A percentile compares a stretch with the other conserved stretches of the same genome.
Conservation (phyloP, 2,329 filamentous ascomycete species). For the Ophiostoma pallidulum region DNA sequence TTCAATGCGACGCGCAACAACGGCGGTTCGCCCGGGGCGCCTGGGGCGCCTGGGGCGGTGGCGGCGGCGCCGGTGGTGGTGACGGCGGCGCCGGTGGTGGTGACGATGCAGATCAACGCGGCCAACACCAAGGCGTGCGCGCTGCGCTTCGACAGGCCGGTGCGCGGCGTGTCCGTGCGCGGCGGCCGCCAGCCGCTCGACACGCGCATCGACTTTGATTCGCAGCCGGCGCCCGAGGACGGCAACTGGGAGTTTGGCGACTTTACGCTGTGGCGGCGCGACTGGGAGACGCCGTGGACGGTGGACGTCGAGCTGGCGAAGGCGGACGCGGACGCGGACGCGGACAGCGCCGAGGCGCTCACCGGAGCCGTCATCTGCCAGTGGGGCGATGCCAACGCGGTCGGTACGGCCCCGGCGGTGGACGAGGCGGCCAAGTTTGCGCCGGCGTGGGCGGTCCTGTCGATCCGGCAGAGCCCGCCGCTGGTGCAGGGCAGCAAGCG, state of each 20-base stretch:
- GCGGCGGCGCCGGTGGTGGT: too few relatives aligned
- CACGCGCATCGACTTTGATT: conserved; percentile 54
- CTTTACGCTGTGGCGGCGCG: conserved; percentile 72
- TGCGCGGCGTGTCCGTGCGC: conserved; percentile 54
- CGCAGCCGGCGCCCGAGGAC: conserved; percentile 31
- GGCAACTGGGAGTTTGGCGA: conserved; percentile 45
- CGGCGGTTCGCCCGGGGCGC: too few relatives aligned
- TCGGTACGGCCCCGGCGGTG: conserved; percentile 67
- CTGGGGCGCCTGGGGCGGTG: too few relatives aligned
- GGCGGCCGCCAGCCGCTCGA: conserved; percentile 47
- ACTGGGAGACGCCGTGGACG: conserved; percentile 67
- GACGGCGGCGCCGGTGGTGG: conserved; percentile 31
- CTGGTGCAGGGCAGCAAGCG: conserved; percentile 70
- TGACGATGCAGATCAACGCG: conserved; percentile 58
- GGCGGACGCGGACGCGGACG: conserved; percentile 15
- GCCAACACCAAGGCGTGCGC: conserved; percentile 71
- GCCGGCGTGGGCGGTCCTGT: conserved; percentile 70
- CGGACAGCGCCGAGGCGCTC: conserved; percentile 26
- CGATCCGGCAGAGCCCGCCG: conserved; percentile 61
- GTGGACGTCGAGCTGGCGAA: conserved; percentile 61
- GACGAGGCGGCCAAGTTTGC: conserved; percentile 69
- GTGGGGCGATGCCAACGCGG: conserved; percentile 77
- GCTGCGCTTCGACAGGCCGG: conserved; percentile 58
- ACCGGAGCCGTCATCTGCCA: conserved; percentile 64
- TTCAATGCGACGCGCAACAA: conserved; percentile 52